A percentile compares a stretch with the other conserved stretches of the same genome.
Evolutionary conservation across 2,329 filamentous ascomycete species (phyloP).

Genomic region (Venturia oleaginea): DNA sequence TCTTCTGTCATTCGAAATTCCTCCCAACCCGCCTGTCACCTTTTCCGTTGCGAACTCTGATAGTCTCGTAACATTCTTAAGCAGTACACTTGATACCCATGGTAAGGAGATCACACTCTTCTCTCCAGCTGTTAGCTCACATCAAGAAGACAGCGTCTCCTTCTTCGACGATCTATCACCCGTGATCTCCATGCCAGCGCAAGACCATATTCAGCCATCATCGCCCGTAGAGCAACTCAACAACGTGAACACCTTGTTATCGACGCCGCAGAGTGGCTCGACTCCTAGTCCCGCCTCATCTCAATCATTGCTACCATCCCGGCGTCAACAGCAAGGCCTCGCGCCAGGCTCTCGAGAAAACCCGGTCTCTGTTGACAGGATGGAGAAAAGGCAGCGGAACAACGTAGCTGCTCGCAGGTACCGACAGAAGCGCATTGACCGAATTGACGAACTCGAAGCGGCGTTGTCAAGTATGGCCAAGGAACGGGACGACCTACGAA

Average conservation of each 20-base stretch:
- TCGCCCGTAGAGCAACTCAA: neutral
- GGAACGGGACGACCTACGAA: slow-evolving; percentile 54
- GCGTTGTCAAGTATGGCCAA: slow-evolving; percentile 49
- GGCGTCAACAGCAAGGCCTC: neutral
- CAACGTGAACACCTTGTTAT: neutral
- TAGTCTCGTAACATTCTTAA: neutral
- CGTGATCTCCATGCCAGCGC: neutral
- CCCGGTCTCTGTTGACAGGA: neutral
- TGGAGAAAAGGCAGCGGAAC: slow-evolving; percentile 54
- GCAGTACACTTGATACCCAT: neutral
- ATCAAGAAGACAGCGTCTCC: neutral
- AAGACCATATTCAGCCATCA: neutral
- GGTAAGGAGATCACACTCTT: neutral
- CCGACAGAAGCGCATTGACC: slow-evolving; percentile 60
- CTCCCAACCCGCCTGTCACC: neutral
- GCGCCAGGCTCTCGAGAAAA: neutral
- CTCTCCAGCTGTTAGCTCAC: neutral
- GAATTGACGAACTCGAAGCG: slow-evolving; percentile 52
- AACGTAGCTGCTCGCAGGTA: slow-evolving; percentile 64
- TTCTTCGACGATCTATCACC: neutral
- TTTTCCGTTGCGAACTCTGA: neutral
- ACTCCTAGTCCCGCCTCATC: neutral
- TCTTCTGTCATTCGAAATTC: neutral
- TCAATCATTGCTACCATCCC: neutral
- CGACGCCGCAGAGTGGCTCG: neutral